These are phyloP conservation scores for Leptoxyphium fumago DNA, from an alignment of 2,329 filamentous ascomycete species.

Conservation along the genomic window DNA sequence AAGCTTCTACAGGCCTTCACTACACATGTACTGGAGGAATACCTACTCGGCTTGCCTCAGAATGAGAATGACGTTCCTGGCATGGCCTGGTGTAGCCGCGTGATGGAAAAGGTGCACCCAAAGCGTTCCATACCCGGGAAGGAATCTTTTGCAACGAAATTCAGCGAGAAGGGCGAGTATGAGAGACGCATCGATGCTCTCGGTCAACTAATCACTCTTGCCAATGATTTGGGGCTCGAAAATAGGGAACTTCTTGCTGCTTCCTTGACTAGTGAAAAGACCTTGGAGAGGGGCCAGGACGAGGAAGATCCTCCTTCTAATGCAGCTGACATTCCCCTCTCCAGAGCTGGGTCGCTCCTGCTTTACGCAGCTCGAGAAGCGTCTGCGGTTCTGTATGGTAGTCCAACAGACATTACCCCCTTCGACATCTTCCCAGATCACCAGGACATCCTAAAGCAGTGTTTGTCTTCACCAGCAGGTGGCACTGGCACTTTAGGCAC, in stretches of 20 bases:
- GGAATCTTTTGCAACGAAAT: constrained; percentile 40
- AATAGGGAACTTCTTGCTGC: constrained; percentile 34
- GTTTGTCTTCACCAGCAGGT: constrained; percentile 26
- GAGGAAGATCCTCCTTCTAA: constrained; percentile 41
- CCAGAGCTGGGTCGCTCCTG: constrained; percentile 39
- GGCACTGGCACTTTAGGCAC: constrained; percentile 26
- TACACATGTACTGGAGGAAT: constrained; percentile 63
- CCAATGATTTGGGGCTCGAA: constrained; percentile 40
- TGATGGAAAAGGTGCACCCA: constrained; percentile 56
- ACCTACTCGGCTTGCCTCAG: constrained; percentile 39
- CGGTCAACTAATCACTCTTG: constrained; percentile 57
- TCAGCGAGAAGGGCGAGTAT: constrained; percentile 40
- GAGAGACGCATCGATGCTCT: constrained; percentile 49
- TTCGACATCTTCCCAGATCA: constrained; percentile 40
- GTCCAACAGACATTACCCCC: constrained; percentile 11
- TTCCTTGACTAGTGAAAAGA: constrained; percentile 24
- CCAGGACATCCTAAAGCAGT: constrained; percentile 35
- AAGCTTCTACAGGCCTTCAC: constrained; percentile 60
- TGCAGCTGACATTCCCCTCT: constrained; percentile 40
- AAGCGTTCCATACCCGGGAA: constrained; percentile 46
- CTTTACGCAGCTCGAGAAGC: constrained; percentile 39
- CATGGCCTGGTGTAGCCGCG: constrained; percentile 36
- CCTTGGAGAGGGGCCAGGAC: constrained; percentile 24
- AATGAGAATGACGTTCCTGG: constrained; percentile 33
- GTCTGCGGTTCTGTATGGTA: constrained; percentile 31